Percentiles rank a stretch among this genome's conserved stretches.
Conservation (phyloP, 805 yeast species). For the Clavispora carvajalis region DNA sequence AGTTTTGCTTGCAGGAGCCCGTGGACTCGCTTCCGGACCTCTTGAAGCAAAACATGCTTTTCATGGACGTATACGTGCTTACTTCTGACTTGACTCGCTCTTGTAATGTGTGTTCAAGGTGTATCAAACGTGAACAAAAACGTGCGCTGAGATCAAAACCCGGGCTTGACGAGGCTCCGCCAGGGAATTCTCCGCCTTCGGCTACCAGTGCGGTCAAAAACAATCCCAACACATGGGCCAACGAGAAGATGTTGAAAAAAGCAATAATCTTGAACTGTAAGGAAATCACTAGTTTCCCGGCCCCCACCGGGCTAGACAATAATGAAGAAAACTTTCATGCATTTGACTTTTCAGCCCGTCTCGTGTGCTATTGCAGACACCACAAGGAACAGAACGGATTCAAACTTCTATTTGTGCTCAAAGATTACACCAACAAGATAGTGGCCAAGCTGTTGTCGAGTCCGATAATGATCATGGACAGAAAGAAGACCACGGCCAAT, state of each 20-base stretch:
- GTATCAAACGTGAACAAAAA: conserved; percentile 89
- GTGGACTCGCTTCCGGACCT: conserved; percentile 38
- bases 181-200: conserved; percentile 7
- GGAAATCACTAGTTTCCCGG: conserved; percentile 72
- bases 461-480: conserved; percentile 88
- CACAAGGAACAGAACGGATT: conserved; percentile 88
- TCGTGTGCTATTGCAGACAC: conserved; percentile 94
- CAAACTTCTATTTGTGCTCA: conserved; percentile 61
- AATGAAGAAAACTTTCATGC: conserved; percentile 26
- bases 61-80: conserved; percentile 76
- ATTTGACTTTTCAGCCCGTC: conserved; percentile 58
- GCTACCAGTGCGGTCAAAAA: conserved; percentile 32
- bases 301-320: conserved; percentile 43
- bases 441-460: conserved; percentile 69
- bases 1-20: conserved; percentile 58
- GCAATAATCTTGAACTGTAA: conserved; percentile 90
- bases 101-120: conserved; percentile 79
- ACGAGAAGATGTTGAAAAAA: conserved; percentile 65
- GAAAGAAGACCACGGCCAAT: conserved; percentile 56
- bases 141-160: conserved; percentile 89
- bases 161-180: conserved; percentile 27
- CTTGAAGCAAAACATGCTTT: conserved; percentile 50
- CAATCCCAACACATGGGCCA: conserved; percentile 69
- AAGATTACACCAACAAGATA: conserved; percentile 53
- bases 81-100: conserved; percentile 44